phyloP scores from a whole-genome alignment of 1,284 basidiomycete genomes.

The Boletus smithii region DNA sequence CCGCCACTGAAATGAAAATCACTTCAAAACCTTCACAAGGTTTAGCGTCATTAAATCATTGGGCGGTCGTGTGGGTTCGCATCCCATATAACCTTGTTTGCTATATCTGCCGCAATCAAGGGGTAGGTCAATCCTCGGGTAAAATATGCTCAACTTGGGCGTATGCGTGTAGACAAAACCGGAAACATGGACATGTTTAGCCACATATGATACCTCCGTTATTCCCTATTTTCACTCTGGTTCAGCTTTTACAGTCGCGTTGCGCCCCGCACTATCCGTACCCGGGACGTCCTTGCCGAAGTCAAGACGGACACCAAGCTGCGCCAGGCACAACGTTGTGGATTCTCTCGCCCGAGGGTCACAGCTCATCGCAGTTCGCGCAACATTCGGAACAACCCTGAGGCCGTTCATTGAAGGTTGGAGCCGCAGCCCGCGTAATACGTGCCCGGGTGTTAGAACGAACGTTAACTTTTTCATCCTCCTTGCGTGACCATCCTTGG shows the following conservation, averaged over 20 bases:
- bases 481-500: constrained; percentile 21
- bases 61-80: not conserved
- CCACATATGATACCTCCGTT: not conserved
- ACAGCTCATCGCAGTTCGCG: constrained; percentile 9
- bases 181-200: not conserved
- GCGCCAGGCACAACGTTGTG: constrained; percentile 29
- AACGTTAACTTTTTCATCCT: constrained; percentile 29
- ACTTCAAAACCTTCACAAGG: too few relatives aligned
- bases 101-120: too few relatives aligned
- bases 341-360: constrained; percentile 18
- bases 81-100: not conserved
- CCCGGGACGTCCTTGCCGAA: constrained; percentile 12
- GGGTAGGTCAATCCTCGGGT: too few relatives aligned
- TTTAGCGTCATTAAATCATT: not conserved
- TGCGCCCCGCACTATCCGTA: not conserved
- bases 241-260: constrained; percentile 14
- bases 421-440: constrained; percentile 34
- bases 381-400: not conserved
- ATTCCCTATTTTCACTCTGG: constrained; percentile 2
- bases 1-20: constrained; percentile 1
- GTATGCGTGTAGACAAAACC: too few relatives aligned
- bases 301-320: constrained; percentile 26
- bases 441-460: constrained; percentile 38
- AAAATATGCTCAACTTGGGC: too few relatives aligned
- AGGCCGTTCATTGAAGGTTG: constrained; percentile 5